Base-by-base conservation (phyloP, 805 yeast genomes). In the Candida sanyiensis region DNA sequence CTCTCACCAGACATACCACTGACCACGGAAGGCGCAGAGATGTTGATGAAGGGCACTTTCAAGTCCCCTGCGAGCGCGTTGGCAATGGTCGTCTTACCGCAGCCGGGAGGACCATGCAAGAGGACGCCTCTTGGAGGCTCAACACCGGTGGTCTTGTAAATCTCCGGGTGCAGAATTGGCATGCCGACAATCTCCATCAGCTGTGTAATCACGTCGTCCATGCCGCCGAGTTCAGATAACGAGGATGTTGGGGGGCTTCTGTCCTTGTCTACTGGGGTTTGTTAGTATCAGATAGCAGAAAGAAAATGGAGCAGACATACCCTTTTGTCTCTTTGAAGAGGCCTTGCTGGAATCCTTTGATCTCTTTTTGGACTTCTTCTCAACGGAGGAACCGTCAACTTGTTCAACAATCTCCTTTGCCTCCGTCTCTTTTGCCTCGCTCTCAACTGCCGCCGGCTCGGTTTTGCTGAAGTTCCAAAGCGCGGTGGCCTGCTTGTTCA, bases 1-100 rank as follows among this genome's bases (percentile, higher is more conserved):
- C 90, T 79, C 59, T 93, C 98, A 30, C 98, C 98, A n/a, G 96
- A 86, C 97, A 93, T 93, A 5, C 98, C 98, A 45, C 96, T 85
- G 0, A 93, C 97, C 7, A 93, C 86, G 3, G 95, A 82, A 1
- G 98, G 98, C 0, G 98, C 97, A 20, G 95, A 83, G 1, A 93
- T 72, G 32, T 83, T 81, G 13, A 93, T 77, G 56, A 93, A 93
- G 0, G 97, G 96, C 0, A 93, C 96, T 49, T 87, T 83, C 23
- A 93, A 69, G 55, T 90, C 96, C 21, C 96, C 96, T 1, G 98
- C 98, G 17, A 93, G 66, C 0, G 97, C 96, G 59, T 88, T 88
- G 3, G 98, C 98, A 38, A 93, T 80, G 30, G 96, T 82, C 0
- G 98, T 93, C 54, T 93, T 93, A 58, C 98, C 98, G 67, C 98